Conservation (phyloP, 2,329 filamentous ascomycete species). For the Fusarium lateritium region DNA sequence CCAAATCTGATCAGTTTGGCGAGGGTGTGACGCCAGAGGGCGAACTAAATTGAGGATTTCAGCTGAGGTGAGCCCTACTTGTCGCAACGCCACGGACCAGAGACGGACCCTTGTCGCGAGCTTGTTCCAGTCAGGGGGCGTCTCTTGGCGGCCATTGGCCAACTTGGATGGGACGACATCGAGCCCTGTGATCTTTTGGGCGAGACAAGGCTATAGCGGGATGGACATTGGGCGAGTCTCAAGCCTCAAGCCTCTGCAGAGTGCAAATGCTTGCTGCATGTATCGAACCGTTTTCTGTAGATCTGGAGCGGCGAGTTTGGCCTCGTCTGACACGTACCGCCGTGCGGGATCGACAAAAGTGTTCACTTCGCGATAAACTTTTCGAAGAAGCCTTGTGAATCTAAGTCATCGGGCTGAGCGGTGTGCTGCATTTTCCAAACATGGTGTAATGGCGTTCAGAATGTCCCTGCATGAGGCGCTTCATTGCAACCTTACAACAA, state of each 20-base stretch:
- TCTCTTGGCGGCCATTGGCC: slow-evolving; percentile 48
- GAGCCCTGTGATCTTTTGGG: slow-evolving; percentile 32
- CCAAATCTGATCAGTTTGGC: slow-evolving; percentile 38
- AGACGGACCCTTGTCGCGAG: slow-evolving; percentile 46
- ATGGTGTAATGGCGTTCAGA: slow-evolving; percentile 18
- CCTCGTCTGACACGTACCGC: slow-evolving; percentile 26
- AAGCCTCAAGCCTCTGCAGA: slow-evolving; percentile 38
- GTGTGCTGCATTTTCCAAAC: slow-evolving; percentile 27
- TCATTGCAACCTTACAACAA: slow-evolving; percentile 28
- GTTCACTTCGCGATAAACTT: slow-evolving; percentile 28
- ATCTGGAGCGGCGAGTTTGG: slow-evolving; percentile 26
- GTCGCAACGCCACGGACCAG: slow-evolving; percentile 47
- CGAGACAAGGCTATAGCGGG: slow-evolving; percentile 33
- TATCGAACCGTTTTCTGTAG: slow-evolving; percentile 38
- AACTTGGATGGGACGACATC: slow-evolving; percentile 28
- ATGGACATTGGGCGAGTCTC: slow-evolving; percentile 24
- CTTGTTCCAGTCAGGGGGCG: slow-evolving; percentile 50
- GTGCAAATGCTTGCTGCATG: slow-evolving; percentile 27
- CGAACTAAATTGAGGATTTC: slow-evolving; percentile 51
- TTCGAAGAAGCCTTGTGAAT: slow-evolving; percentile 14
- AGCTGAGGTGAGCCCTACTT: slow-evolving; percentile 59
- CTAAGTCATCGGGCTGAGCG: slow-evolving; percentile 23
- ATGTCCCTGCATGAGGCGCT: slow-evolving; percentile 42
- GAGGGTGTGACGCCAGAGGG: slow-evolving; percentile 49
- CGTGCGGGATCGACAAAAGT: slow-evolving; percentile 31